Percentiles rank a stretch among this genome's conserved stretches.
Evolutionary conservation across 768 basidiomycete species (phyloP).

Genomic region (Lepiota venenata): DNA sequence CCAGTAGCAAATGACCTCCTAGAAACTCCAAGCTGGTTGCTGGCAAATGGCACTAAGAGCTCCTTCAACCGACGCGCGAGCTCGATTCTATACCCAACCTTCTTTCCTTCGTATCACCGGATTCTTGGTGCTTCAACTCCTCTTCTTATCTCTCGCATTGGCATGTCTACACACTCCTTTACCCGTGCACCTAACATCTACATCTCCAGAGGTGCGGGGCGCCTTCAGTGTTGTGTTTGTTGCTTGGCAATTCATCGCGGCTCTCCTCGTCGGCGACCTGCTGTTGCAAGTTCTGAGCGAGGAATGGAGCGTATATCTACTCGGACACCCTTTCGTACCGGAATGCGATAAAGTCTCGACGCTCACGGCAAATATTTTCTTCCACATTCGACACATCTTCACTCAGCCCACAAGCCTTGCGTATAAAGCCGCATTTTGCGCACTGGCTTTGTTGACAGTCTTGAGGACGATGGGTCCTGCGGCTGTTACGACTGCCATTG

Average conservation of each 20-base stretch:
- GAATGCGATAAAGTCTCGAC: not conserved
- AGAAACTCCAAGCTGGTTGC: not conserved
- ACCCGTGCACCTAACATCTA: not conserved
- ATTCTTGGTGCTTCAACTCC: not conserved
- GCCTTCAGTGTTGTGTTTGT: slow-evolving; percentile 5
- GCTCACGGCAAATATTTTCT: slow-evolving; percentile 1
- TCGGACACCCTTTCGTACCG: not conserved
- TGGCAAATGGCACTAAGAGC: not conserved
- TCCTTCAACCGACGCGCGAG: not conserved
- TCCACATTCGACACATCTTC: slow-evolving; percentile 1
- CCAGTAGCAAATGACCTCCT: not conserved
- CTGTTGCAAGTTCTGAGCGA: slow-evolving; percentile 3
- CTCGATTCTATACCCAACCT: not conserved
- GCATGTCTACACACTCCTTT: not conserved
- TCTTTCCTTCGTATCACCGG: not conserved
- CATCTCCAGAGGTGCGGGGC: slow-evolving; percentile 1
- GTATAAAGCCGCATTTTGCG: not conserved
- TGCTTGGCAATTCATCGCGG: slow-evolving; percentile 5
- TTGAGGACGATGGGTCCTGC: slow-evolving; percentile 5
- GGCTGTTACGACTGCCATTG: slow-evolving; percentile 1
- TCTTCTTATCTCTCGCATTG: not conserved
- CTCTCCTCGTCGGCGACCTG: slow-evolving; percentile 3
- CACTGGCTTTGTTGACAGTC: not conserved
- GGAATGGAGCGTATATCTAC: slow-evolving; percentile 6
- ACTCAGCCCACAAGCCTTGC: slow-evolving; percentile 1